Conservation (phyloP, 108 stramenopile genomes). For the Discostella stelligeroides region DNA sequence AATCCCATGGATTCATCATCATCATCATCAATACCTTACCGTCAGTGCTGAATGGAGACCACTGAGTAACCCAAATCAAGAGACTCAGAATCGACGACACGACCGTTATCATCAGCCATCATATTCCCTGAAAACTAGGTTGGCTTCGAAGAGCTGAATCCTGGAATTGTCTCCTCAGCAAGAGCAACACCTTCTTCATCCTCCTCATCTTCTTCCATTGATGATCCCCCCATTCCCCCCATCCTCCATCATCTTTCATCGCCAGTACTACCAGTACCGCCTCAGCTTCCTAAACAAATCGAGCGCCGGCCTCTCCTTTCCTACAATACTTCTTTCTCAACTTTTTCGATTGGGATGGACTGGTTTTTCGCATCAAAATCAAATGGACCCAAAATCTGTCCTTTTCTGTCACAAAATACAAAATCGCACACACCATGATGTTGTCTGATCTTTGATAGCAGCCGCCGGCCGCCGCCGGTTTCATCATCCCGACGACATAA, state of each 20-base stretch:
- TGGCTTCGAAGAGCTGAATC: conserved; percentile 61
- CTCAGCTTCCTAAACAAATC: too few species aligned
- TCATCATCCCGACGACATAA: too few species aligned
- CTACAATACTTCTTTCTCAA: too few species aligned
- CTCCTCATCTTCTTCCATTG: conserved; percentile 27
- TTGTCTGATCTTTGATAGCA: too few species aligned
- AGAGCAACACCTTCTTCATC: conserved; percentile 24
- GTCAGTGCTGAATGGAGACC: conserved; percentile 28
- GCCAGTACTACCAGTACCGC: too few species aligned
- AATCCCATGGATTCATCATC: conserved; percentile 45
- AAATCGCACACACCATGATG: too few species aligned
- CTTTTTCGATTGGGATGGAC: too few species aligned
- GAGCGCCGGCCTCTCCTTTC: too few species aligned
- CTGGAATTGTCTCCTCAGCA: conserved; percentile 72
- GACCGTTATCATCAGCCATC: conserved; percentile 72
- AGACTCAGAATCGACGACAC: conserved; percentile 56
- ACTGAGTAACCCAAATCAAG: conserved; percentile 47
- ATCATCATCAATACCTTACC: conserved; percentile 43
- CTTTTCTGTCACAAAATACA: too few species aligned
- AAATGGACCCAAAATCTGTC: too few species aligned
- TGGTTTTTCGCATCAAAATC: too few species aligned
- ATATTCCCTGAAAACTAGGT: conserved; percentile 81
- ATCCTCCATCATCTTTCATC: conserved; percentile 51
- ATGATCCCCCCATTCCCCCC: conserved; percentile 46
- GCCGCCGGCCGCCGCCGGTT: too few species aligned